Conservation (phyloP, 106 monocot genomes). For the Dioscorea dumetorum region DNA sequence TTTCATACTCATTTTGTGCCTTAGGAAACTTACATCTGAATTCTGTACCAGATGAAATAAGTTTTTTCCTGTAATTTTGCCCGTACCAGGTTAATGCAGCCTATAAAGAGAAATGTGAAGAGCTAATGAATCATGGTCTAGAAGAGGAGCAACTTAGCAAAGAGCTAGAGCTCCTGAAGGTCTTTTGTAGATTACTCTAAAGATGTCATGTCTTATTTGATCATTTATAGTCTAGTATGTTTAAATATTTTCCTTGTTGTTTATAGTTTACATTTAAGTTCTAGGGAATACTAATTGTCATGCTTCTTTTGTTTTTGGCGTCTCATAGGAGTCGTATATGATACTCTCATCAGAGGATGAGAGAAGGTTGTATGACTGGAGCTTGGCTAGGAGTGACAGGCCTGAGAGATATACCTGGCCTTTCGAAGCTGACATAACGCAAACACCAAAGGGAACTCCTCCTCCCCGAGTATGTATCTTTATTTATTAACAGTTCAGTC, state of each 20-base stretch:
- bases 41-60: background rate
- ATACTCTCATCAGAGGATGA: constrained; percentile 85
- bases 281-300: background rate
- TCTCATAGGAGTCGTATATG: constrained; percentile 60
- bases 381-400: constrained; percentile 58
- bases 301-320: background rate
- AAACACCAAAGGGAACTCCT: constrained; percentile 36
- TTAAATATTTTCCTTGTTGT: background rate
- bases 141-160: constrained; percentile 52
- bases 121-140: constrained; percentile 41
- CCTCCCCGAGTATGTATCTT: constrained; percentile 44
- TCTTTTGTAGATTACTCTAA: constrained; percentile 8
- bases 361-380: constrained; percentile 92
- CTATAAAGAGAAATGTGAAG: constrained; percentile 67
- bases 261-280: background rate
- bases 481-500: too few relatives aligned
- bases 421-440: constrained; percentile 61
- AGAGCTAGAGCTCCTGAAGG: constrained; percentile 60
- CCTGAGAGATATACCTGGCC: constrained; percentile 92
- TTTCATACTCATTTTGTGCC: background rate
- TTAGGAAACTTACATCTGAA: background rate
- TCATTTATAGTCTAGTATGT: too few relatives aligned
- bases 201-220: too few relatives aligned
- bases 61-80: background rate
- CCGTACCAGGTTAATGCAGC: constrained; percentile 41